A percentile compares a stretch with the other conserved stretches of the same genome.
These are phyloP conservation scores for Allium cepa DNA, from an alignment of 106 monocot species.

Conservation along the genomic window DNA sequence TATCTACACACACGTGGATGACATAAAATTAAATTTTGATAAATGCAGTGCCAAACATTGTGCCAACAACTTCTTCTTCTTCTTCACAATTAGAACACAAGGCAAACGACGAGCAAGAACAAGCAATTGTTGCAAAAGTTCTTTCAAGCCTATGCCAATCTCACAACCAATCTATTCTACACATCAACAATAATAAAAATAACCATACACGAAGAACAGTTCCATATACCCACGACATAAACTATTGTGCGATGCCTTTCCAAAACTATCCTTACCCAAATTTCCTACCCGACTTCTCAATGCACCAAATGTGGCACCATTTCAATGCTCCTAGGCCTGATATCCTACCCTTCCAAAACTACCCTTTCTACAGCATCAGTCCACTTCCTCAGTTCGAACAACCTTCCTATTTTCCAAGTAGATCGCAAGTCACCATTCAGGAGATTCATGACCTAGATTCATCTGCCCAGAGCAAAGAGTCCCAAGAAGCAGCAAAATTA, in stretches of 20 bases:
- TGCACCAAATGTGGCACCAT: constrained; percentile 40
- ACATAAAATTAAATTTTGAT: too few species aligned
- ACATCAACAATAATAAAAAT: constrained; percentile 4
- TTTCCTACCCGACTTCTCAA: constrained; percentile 19
- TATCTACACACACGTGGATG: background rate
- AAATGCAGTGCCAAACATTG: constrained; percentile 16
- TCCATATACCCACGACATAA: background rate
- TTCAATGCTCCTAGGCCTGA: constrained; percentile 5
- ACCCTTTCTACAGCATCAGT: constrained; percentile 11
- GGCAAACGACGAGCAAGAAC: constrained; percentile 20
- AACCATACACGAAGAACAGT: constrained; percentile 4
- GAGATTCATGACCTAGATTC: constrained; percentile 18
- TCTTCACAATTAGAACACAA: constrained; percentile 2
- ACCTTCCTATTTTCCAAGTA: constrained; percentile 5
- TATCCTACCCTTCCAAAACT: constrained; percentile 10
- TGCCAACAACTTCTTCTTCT: background rate
- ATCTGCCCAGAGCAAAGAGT: background rate
- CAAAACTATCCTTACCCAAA: constrained; percentile 19
- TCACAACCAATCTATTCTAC: constrained; percentile 7
- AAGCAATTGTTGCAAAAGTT: constrained; percentile 5
- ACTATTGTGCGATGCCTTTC: constrained; percentile 17
- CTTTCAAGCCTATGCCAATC: constrained; percentile 8
- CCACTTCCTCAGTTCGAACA: constrained; percentile 14
- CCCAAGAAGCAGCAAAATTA: background rate
- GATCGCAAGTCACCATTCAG: constrained; percentile 29